Base-by-base conservation (phyloP, 2,329 filamentous ascomycete genomes). In the Xylariaceae sp. region DNA sequence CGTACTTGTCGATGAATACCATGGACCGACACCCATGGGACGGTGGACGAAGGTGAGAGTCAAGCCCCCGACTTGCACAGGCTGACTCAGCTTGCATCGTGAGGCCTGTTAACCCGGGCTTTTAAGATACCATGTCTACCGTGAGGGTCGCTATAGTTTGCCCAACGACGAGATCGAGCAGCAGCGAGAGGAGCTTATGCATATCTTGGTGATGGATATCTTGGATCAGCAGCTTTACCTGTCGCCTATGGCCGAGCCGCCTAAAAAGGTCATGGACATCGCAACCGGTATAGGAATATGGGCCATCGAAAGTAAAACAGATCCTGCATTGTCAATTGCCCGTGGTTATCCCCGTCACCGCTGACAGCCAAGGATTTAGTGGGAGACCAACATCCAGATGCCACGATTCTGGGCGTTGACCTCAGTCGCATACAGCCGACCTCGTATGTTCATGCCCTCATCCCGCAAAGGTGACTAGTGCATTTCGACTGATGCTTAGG, bases 81-180 rank as follows among this genome's bases (percentile, higher is more conserved):
- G 40, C 49, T 34, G 36, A 19, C 44, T 50, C 26, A 29, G 21
- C 37, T 29, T 18, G n/a, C 30, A n/a, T n/a, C 46, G 3, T 37
- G 30, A 12, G 41, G 30, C 37, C 37, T 48, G 37, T 54, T 60
- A 32, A 60, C 46, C 32, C 30, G n/a, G 5, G 9, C 29, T 37
- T 42, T 15, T 43, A 19, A 63, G 71, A 47, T 74, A 71, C 53
- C 71, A 73, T 50, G 65, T 68, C 16, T 72, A 67, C 54, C 66
- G 63, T 47, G 66, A 66, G 30, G 66, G 66, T 4, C 64, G 64
- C 40, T 72, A 72, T 54, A 65, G 67, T 5, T 63, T 73, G 41
- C 72, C 72, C 34, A 74, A 73, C 63, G 72, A 73, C 60, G 71
- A 73, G 59, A 58, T 63, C 6, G 71, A 74, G 64, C 69, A 73